Conservation (phyloP, 1,284 basidiomycete genomes). For the Tausonia pullulans region DNA sequence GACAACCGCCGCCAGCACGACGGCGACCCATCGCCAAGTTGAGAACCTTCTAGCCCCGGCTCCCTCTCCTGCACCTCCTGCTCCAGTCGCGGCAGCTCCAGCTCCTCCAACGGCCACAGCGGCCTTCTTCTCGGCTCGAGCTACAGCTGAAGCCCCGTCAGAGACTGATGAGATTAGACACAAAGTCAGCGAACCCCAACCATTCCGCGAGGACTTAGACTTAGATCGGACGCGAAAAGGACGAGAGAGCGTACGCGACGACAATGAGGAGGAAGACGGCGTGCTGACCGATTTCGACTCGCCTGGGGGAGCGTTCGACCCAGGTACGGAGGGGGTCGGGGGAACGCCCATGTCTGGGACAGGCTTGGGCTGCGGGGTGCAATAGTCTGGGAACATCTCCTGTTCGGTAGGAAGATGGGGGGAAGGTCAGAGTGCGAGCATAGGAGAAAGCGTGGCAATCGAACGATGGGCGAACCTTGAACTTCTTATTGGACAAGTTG, state of each 20-base stretch:
- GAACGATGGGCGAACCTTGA: slow-evolving; percentile 38
- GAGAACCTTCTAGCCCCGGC: slow-evolving; percentile 17
- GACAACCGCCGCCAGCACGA: slow-evolving; percentile 28
- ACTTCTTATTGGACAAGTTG: slow-evolving; percentile 69
- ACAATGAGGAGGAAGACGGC: slow-evolving; percentile 6
- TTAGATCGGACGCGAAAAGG: slow-evolving; percentile 7
- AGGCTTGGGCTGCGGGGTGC: slow-evolving; percentile 41
- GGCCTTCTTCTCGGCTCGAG: slow-evolving; percentile 2
- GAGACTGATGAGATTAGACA: neutral
- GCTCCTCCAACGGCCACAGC: neutral
- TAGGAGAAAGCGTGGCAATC: neutral
- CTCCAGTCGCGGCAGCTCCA: neutral
- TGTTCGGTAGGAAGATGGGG: slow-evolving; percentile 8
- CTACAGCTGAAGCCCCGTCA: neutral
- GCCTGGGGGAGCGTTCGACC: slow-evolving; percentile 12
- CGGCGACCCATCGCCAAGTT: slow-evolving; percentile 28
- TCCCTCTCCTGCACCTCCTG: slow-evolving; percentile 21
- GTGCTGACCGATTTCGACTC: slow-evolving; percentile 18
- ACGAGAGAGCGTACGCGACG: slow-evolving; percentile 10
- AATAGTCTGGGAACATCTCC: slow-evolving; percentile 73
- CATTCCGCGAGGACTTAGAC: neutral
- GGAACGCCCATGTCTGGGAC: slow-evolving; percentile 70
- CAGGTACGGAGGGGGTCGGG: slow-evolving; percentile 10
- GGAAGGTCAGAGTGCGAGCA: neutral
- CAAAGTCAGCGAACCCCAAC: too few species aligned